Evolutionary conservation across 176 grass and related monocot genomes (phyloP).

Genomic region (Zizania latifolia): DNA sequence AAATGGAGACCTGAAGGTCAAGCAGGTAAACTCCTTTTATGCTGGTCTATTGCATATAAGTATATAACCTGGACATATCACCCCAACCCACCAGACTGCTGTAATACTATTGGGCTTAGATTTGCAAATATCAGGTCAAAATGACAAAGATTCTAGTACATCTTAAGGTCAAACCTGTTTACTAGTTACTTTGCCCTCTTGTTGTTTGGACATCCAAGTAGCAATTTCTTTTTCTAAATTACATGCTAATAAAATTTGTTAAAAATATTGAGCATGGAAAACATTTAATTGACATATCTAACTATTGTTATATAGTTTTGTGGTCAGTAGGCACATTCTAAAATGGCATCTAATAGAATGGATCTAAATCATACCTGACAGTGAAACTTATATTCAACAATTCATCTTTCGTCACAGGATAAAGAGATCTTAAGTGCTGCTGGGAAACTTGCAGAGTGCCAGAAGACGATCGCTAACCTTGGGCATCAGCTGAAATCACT

Average conservation of each 20-base stretch:
- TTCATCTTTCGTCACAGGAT: conserved; percentile 48
- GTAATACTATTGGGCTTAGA: background rate
- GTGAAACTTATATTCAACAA: background rate
- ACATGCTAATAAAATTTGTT: background rate
- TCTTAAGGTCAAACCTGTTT: background rate
- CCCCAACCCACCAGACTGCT: background rate
- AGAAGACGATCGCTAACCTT: conserved; percentile 92
- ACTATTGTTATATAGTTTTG: background rate
- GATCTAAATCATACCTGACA: background rate
- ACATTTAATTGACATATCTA: background rate
- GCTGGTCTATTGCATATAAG: background rate
- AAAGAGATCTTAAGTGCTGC: conserved; percentile 64
- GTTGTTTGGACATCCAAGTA: background rate
- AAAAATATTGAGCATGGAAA: background rate
- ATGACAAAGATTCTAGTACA: background rate
- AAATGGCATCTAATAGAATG: background rate
- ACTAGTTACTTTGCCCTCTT: background rate
- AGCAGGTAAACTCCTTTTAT: conserved; percentile 54
- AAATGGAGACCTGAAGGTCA: conserved; percentile 71
- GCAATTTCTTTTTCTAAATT: background rate
- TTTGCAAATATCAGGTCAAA: background rate
- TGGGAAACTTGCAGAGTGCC: conserved; percentile 84
- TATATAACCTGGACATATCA: background rate
- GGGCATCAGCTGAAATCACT: conserved; percentile 80
- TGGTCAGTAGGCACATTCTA: background rate